These are phyloP conservation scores for Zygosaccharomyces sapae DNA, from an alignment of 1,139 yeast species.

Conservation along the genomic window DNA sequence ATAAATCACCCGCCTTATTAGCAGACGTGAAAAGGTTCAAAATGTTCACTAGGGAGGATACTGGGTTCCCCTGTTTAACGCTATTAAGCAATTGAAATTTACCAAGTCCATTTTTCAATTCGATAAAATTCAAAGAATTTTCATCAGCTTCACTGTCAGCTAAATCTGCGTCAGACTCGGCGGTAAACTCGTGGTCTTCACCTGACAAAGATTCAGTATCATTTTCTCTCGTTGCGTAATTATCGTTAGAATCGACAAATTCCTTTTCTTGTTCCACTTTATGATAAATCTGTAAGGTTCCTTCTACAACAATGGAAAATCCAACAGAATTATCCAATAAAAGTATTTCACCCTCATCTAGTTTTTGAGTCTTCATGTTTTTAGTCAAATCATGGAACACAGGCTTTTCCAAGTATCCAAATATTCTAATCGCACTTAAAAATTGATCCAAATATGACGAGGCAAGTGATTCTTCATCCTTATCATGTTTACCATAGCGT, in stretches of 20 bases:
- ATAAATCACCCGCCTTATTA: constrained; percentile 7
- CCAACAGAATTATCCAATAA: constrained; percentile 73
- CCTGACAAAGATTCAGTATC: constrained; percentile 5
- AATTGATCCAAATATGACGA: constrained; percentile 78
- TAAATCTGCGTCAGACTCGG: constrained; percentile 8
- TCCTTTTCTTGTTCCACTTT: constrained; percentile 39
- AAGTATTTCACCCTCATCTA: constrained; percentile 72
- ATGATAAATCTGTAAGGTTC: constrained; percentile 75
- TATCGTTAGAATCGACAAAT: constrained; percentile 9
- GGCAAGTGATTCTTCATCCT: constrained; percentile 18
- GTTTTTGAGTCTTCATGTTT: constrained; percentile 83
- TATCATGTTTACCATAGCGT: constrained; percentile 3
- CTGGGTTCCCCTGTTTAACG: constrained; percentile 79
- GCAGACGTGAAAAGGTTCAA: constrained; percentile 57
- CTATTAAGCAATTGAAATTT: constrained; percentile 76
- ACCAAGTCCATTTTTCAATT: constrained; percentile 42
- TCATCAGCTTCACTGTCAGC: constrained; percentile 6
- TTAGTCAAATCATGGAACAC: constrained; percentile 91
- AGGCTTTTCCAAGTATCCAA: constrained; percentile 85
- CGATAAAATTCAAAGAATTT: constrained; percentile 33
- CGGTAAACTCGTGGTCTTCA: constrained; percentile 9
- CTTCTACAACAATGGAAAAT: constrained; percentile 92
- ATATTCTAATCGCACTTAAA: constrained; percentile 82
- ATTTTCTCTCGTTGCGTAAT: constrained; percentile 3
- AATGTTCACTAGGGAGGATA: constrained; percentile 78